Percentiles rank a stretch among this genome's conserved stretches.
These are phyloP conservation scores for Pueraria montana DNA, from an alignment of 306 rosid species.

Conservation along the genomic window DNA sequence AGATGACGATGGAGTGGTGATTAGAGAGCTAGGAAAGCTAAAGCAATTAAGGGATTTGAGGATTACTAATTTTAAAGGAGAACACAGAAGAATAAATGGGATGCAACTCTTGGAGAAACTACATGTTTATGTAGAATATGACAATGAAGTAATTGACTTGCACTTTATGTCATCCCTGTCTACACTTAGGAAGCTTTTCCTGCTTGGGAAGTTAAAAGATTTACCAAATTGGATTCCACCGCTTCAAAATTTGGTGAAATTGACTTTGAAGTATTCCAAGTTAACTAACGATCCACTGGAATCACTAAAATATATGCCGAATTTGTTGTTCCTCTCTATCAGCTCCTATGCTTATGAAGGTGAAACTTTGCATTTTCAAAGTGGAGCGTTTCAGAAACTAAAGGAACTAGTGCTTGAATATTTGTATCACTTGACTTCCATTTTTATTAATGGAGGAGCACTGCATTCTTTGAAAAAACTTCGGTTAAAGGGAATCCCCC, in stretches of 20 bases:
- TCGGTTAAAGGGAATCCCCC: rapidly evolving
- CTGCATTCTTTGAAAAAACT: neutral
- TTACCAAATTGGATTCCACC: no score
- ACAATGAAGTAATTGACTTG: neutral
- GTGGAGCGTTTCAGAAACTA: no score
- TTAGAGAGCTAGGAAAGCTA: constrained; percentile 10
- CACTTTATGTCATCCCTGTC: neutral
- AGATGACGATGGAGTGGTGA: neutral
- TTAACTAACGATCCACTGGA: no score
- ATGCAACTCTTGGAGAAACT: constrained; percentile 19
- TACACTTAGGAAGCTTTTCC: neutral
- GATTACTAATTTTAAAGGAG: rapidly evolving
- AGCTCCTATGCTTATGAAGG: rapidly evolving
- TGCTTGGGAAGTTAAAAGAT: rapidly evolving
- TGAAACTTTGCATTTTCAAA: no score
- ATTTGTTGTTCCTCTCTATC: no score
- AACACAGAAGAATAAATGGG: neutral
- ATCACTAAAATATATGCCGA: no score
- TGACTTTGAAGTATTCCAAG: no score
- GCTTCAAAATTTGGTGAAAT: no score
- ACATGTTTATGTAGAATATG: rapidly evolving
- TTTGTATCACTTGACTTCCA: no score
- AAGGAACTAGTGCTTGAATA: no score
- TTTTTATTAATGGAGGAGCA: no score
- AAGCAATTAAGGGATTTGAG: neutral